These are phyloP conservation scores for Lupinus albus DNA, from an alignment of 306 rosid species.

Conservation along the genomic window DNA sequence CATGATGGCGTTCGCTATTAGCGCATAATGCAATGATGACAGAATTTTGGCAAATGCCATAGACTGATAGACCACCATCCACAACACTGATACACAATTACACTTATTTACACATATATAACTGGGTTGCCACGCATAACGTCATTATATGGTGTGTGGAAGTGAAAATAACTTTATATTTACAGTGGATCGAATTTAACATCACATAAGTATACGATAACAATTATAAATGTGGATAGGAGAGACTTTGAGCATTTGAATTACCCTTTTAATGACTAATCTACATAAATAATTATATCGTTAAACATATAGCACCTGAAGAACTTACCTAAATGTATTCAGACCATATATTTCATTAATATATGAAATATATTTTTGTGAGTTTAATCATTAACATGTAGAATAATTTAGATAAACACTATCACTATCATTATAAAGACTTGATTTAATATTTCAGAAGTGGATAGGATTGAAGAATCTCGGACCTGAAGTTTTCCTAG, in stretches of 20 bases:
- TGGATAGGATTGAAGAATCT: constrained; percentile 14
- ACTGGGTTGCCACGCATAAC: too few relatives aligned
- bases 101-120: too few relatives aligned
- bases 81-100: too few relatives aligned
- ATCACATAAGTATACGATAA: background rate
- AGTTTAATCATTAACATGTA: constrained; percentile 10
- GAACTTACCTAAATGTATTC: constrained; percentile 35
- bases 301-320: constrained; percentile 51
- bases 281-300: constrained; percentile 14
- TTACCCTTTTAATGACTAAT: constrained; percentile 25
- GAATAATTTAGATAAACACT: constrained; percentile 18
- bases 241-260: background rate
- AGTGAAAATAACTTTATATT: constrained; percentile 10
- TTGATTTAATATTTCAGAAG: constrained; percentile 32
- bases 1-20: too few relatives aligned
- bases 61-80: too few relatives aligned
- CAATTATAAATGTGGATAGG: background rate
- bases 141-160: too few relatives aligned
- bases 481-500: constrained; percentile 81
- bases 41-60: too few relatives aligned
- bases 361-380: background rate
- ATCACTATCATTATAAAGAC: constrained; percentile 27
- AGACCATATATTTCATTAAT: constrained; percentile 31
- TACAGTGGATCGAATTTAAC: constrained; percentile 5
- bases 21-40: too few relatives aligned